Percentiles rank a stretch among this genome's conserved stretches.
phyloP scores from a whole-genome alignment of 2,329 filamentous ascomycete species.

The Fusarium miscanthi region DNA sequence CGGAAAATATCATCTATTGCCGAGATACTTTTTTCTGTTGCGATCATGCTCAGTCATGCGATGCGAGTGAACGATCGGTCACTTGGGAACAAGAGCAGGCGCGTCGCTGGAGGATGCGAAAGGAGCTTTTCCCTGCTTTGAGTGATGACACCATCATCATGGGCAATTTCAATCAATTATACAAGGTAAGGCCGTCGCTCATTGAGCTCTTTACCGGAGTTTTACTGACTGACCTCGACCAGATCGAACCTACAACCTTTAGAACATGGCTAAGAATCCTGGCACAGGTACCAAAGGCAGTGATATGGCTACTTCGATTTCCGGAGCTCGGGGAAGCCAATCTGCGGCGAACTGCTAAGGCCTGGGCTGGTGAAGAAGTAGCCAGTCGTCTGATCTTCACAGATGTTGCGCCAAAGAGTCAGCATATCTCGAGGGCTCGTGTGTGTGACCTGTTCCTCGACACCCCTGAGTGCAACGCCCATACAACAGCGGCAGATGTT shows the following conservation, averaged over 20 bases:
- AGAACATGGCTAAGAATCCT: conserved; percentile 95
- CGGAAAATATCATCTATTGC: conserved; percentile 95
- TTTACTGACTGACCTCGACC: conserved; percentile 10
- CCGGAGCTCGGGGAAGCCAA: conserved; percentile 92
- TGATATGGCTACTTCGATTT: conserved; percentile 96
- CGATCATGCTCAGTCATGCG: conserved; percentile 92
- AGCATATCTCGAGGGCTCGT: conserved; percentile 91
- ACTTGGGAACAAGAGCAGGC: conserved; percentile 87
- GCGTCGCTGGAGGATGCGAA: conserved; percentile 91
- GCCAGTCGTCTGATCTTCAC: conserved; percentile 92
- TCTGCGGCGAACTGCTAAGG: conserved; percentile 79
- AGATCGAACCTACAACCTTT: conserved; percentile 98
- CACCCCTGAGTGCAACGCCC: conserved; percentile 97
- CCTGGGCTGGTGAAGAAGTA: conserved; percentile 87
- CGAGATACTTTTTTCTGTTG: conserved; percentile 98
- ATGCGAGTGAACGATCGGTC: conserved; percentile 72
- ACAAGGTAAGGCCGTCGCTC: conserved; percentile 75
- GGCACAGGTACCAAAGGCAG: conserved; percentile 82
- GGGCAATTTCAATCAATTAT: conserved; percentile 98
- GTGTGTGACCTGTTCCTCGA: conserved; percentile 96
- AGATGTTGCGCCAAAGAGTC: conserved; percentile 93
- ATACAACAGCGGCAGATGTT: conserved; percentile 96
- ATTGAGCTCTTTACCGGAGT: not conserved
- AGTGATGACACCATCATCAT: conserved; percentile 88
- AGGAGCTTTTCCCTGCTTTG: conserved; percentile 86